Conservation (phyloP, 2,329 filamentous ascomycete genomes). For the Achaetomium macrosporum region DNA sequence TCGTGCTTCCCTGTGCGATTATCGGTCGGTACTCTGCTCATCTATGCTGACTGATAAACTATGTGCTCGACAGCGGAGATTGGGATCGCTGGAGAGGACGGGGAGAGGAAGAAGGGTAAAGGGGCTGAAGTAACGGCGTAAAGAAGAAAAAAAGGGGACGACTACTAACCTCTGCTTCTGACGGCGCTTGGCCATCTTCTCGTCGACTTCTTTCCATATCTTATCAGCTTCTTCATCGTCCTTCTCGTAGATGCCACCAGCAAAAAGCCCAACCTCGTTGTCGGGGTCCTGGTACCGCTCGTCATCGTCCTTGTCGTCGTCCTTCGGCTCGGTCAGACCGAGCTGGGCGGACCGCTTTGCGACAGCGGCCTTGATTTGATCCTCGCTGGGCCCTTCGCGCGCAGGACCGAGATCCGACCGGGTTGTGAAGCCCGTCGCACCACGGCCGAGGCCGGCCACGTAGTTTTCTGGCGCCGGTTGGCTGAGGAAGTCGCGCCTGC, state of each 20-base stretch:
- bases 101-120: background rate
- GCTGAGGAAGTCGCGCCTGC: conserved; percentile 77
- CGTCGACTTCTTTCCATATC: conserved; percentile 93
- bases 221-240: conserved; percentile 97
- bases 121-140: background rate
- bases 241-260: conserved; percentile 91
- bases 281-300: conserved; percentile 92
- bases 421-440: conserved; percentile 96
- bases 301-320: conserved; percentile 67
- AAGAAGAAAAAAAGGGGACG: conserved; percentile 7
- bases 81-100: conserved; percentile 25
- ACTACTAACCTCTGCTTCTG: conserved; percentile 76
- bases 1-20: conserved; percentile 73
- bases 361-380: conserved; percentile 96
- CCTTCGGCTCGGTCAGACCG: conserved; percentile 49
- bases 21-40: conserved; percentile 73
- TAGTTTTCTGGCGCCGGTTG: conserved; percentile 83
- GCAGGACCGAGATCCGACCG: conserved; percentile 94
- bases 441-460: conserved; percentile 93
- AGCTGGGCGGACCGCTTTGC: conserved; percentile 87
- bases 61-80: conserved; percentile 34
- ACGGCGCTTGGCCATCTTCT: conserved; percentile 89
- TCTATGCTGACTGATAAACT: conserved; percentile 63
- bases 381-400: conserved; percentile 89
- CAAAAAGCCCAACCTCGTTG: conserved; percentile 93